Evolutionary conservation across 1,139 yeast genomes (phyloP), one percentile per base, ranked within the genome.

Genomic region (Pichia sp.): DNA sequence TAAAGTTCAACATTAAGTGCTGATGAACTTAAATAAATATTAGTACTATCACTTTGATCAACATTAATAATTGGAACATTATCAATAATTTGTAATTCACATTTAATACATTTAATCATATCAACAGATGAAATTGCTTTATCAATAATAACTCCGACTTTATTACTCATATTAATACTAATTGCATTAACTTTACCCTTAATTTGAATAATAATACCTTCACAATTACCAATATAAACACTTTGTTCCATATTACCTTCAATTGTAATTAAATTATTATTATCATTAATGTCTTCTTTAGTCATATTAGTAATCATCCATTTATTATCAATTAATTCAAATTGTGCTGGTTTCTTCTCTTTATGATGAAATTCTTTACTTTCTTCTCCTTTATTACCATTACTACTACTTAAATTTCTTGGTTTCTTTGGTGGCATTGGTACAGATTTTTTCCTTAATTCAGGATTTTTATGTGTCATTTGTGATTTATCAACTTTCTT

Each of bases 391-490:
- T 25, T 8, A 11, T 23, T 20, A 20, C n/a, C 12, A 10, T 28
- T 30, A 20, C 36, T 34, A 36, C 35, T 22, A 11, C 43, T 40
- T 20, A 69, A 49, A 80, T 66, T 41, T 76, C 70, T 66, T 36
- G 96, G 96, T 62, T 87, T 87, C 69, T 82, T 85, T 26, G 64
- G 64, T 23, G 52, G 55, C 33, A 49, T 51, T 33, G 63, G 63
- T 9, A 47, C 54, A n/a, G 43, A 48, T 55, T 76, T 77, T 56
- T 75, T 73, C 60, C 95, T 82, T 56, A 87, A 70, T 37, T 73
- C 82, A 5, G 97, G 97, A 65, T 89, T 89, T 68, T 89, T 90
- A 66, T 89, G 97, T 30, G 96, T 87, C 94, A 87, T 87, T 67
- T 89, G 86, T 22, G 95, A 83, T 67, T 80, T 86, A 55, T 89